phyloP scores from a whole-genome alignment of 441 rosid genomes.

The Brassica balearica region DNA sequence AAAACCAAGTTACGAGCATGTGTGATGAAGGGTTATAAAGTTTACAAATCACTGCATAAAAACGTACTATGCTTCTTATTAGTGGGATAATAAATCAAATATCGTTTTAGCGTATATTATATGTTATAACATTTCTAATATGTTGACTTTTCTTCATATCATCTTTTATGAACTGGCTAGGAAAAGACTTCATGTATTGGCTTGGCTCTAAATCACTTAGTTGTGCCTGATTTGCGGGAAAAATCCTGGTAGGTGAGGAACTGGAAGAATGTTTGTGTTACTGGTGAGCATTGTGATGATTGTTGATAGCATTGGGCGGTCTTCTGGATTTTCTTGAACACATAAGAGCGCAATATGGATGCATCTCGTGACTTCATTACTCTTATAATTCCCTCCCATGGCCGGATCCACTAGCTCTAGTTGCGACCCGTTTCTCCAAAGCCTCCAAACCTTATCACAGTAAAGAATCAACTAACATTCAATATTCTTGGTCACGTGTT shows the following conservation, averaged over 20 bases:
- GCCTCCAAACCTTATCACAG: neutral
- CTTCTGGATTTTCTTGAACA: neutral
- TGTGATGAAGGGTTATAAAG: neutral
- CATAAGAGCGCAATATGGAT: too few relatives aligned
- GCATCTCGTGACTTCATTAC: neutral
- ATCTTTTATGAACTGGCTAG: too few relatives aligned
- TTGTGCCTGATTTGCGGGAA: neutral
- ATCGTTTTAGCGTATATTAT: neutral
- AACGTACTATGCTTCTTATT: neutral
- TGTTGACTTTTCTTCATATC: too few relatives aligned
- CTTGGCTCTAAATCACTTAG: neutral
- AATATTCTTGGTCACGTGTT: neutral
- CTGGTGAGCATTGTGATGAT: neutral
- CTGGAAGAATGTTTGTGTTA: neutral
- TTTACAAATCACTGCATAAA: neutral
- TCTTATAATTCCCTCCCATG: neutral
- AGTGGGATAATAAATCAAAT: neutral
- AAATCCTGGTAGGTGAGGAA: neutral
- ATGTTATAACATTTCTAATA: neutral
- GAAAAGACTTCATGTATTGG: neutral
- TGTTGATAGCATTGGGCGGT: constrained; percentile 2
- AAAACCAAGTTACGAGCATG: neutral
- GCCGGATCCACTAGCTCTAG: constrained; percentile 3
- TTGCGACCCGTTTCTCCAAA: neutral
- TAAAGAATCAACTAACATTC: neutral